Evolutionary conservation across 257 asterid species (phyloP).

Genomic region (Solanum pennellii): DNA sequence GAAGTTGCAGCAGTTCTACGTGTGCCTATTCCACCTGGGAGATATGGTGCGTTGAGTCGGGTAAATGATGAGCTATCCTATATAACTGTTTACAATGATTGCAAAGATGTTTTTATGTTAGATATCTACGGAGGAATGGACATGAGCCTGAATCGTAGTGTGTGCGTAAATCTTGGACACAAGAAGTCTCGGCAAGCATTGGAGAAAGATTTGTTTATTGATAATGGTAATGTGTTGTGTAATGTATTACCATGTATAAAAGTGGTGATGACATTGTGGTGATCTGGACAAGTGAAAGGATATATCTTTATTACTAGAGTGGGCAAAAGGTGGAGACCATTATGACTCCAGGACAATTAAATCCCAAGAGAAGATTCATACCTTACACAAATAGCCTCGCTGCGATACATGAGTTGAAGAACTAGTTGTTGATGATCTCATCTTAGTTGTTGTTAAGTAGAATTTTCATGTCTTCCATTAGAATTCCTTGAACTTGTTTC

Average conservation of each 20-base stretch:
- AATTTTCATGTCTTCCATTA: background rate
- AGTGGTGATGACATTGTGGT: background rate
- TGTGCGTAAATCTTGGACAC: background rate
- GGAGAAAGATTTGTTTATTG: constrained; percentile 11
- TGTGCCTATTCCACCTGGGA: background rate
- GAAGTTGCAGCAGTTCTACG: constrained; percentile 10
- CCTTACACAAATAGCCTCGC: constrained; percentile 35
- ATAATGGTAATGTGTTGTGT: constrained; percentile 12
- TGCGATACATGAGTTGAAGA: background rate
- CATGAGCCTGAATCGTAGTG: constrained; percentile 6
- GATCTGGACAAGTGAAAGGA: background rate
- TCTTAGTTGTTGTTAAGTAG: background rate
- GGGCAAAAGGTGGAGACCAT: background rate
- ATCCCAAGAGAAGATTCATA: background rate
- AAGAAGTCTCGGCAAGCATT: background rate
- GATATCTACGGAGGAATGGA: constrained; percentile 17
- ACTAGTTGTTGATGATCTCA: background rate
- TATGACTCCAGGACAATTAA: background rate
- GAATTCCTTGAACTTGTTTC: background rate
- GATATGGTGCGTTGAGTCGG: constrained; percentile 19
- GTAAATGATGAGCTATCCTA: constrained; percentile 27
- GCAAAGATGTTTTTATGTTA: background rate
- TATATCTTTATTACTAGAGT: background rate
- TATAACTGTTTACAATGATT: background rate
- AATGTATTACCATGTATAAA: background rate